Evolutionary conservation across 495 filamentous ascomycete species (phyloP), one percentile per base, ranked within the genome.

Genomic region (Aspergillus sclerotiicarbonarius): DNA sequence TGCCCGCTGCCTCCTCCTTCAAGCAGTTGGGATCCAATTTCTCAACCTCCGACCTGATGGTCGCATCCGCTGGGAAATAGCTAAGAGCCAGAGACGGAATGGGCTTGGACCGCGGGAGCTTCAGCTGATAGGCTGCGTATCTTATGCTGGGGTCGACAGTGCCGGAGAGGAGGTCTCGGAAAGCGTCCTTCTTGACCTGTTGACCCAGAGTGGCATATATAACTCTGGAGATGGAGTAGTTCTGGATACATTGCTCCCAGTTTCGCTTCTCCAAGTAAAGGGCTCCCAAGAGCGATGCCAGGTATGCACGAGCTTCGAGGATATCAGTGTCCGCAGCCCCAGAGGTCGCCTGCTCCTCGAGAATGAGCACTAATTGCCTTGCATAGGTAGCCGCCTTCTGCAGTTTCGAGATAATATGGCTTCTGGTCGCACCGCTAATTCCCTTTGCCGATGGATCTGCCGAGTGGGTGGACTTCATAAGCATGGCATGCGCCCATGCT

Each of bases 401-500:
- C 32, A 99, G 73, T 25, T 91, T 82, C 5, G 93, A 93, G 51
- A 93, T 85, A 19, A 97, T 92, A 65, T 97, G 94, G 33, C 87
- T 87, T 60, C 90, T 83, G 18, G 90, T 86, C 18, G 86, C 84
- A 47, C 90, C 86, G n/a, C 88, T 80, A 53, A 95, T 86, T 32
- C 86, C 85, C 70, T 90, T 87, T 33, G 82, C 80, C 8, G 80
- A 76, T 43, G 78, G 75, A 61, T 93, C 91, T 62, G 90, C 84
- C 41, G 90, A 83, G 69, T 96, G 89, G 20, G 83, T 72, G 6
- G 91, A 83, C 71, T 96, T 96, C 82, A 97, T 90, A 62, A 89
- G 81, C 91, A 96, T 94, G 51, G 92, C 95, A 67, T 96, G 87
- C 1, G 95, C 95, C 92, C 95, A 98, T 52, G 95, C 90, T 61